Evolutionary conservation across 2,329 filamentous ascomycete species (phyloP).

Genomic region (Cucurbitaria berberidis): DNA sequence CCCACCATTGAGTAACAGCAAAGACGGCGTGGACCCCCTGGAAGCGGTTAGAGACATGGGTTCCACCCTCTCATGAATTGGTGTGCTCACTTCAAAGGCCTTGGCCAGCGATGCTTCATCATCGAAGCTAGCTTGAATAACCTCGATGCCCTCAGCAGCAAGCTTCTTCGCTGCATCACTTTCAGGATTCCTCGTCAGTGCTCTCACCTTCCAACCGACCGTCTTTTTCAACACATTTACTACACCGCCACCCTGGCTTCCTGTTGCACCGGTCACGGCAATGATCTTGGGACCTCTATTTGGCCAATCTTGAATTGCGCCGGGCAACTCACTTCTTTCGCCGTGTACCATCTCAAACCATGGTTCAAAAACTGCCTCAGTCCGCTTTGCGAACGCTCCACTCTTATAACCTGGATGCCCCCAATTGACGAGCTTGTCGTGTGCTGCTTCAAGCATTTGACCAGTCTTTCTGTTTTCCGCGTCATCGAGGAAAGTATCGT

Average conservation of each 20-base stretch:
- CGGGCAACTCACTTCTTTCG: conserved; percentile 51
- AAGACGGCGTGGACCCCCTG: conserved; percentile 41
- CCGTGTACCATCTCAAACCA: conserved; percentile 54
- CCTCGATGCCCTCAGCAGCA: conserved; percentile 24
- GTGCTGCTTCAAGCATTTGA: conserved; percentile 53
- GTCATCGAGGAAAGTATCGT: conserved; percentile 52
- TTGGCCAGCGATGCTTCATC: conserved; percentile 23
- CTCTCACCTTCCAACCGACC: conserved; percentile 31
- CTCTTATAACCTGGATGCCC: conserved; percentile 48
- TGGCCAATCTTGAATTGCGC: conserved; percentile 41
- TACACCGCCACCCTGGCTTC: conserved; percentile 36
- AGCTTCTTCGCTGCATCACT: conserved; percentile 32
- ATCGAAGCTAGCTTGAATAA: conserved; percentile 29
- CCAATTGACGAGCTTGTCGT: conserved; percentile 48
- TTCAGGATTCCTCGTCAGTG: conserved; percentile 25
- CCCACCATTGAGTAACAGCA: conserved; percentile 53
- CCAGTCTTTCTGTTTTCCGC: conserved; percentile 50
- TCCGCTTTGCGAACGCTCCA: conserved; percentile 50
- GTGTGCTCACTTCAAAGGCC: conserved; percentile 21
- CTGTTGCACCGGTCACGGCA: conserved; percentile 37
- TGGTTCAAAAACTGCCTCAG: conserved; percentile 56
- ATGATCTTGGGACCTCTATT: conserved; percentile 24
- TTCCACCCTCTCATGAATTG: background rate
- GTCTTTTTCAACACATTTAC: conserved; percentile 33
- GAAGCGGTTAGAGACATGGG: background rate